Percentiles rank a stretch among this genome's conserved stretches.
Conservation (phyloP, 2,329 filamentous ascomycete species). For the Colletotrichum salicis region DNA sequence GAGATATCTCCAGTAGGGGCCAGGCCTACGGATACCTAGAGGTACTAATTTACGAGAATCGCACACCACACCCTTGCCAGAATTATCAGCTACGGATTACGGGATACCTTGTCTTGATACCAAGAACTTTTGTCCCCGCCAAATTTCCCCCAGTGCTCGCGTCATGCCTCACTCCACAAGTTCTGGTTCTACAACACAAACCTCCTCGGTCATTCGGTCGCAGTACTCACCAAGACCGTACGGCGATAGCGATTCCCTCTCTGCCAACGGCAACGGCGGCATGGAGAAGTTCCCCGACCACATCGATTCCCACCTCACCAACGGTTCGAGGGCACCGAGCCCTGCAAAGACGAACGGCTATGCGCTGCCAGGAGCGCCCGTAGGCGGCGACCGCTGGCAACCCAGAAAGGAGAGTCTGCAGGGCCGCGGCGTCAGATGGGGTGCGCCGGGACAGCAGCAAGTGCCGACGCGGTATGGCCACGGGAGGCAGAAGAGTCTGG, state of each 20-base stretch:
- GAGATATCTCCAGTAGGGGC: neutral
- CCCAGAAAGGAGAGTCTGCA: slow-evolving; percentile 67
- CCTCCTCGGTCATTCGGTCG: slow-evolving; percentile 46
- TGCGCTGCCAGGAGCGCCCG: slow-evolving; percentile 37
- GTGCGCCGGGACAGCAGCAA: slow-evolving; percentile 28
- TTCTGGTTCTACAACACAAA: slow-evolving; percentile 44
- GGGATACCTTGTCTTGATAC: slow-evolving; percentile 10
- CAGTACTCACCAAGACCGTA: slow-evolving; percentile 40
- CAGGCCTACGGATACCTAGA: neutral
- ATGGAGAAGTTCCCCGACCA: slow-evolving; percentile 71
- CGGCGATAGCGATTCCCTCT: slow-evolving; percentile 28
- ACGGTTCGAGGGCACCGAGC: slow-evolving; percentile 35
- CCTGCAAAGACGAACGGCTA: slow-evolving; percentile 44
- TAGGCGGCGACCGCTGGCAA: slow-evolving; percentile 68
- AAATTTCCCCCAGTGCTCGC: slow-evolving; percentile 24
- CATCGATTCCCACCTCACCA: slow-evolving; percentile 52
- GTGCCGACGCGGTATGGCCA: slow-evolving; percentile 57
- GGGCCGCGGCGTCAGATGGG: slow-evolving; percentile 48
- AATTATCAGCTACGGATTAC: slow-evolving; percentile 9
- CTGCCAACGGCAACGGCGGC: slow-evolving; percentile 35
- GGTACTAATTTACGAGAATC: neutral
- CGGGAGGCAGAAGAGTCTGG: slow-evolving; percentile 84
- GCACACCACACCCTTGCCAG: neutral
- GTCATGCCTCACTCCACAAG: slow-evolving; percentile 54
- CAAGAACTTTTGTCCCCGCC: slow-evolving; percentile 28